Evolutionary conservation across 1,139 yeast species (phyloP).

Genomic region (Candida sojae): DNA sequence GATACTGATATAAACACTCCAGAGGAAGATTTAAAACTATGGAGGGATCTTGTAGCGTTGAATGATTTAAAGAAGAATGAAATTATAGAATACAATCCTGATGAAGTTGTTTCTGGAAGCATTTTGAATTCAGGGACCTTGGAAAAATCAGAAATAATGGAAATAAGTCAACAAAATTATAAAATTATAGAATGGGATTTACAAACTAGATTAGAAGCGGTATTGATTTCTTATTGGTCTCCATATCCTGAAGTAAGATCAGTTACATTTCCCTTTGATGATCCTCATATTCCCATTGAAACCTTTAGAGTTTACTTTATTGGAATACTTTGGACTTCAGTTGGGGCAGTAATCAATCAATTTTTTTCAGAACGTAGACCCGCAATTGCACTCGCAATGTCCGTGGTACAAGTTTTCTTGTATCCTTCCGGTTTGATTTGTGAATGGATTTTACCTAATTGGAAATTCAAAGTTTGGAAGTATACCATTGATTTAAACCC

Average conservation of each 20-base stretch:
- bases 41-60: slow-evolving; percentile 17
- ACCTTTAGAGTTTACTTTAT: slow-evolving; percentile 56
- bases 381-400: slow-evolving; percentile 40
- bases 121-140: no score
- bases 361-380: slow-evolving; percentile 63
- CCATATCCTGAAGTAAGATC: slow-evolving; percentile 71
- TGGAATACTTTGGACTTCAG: slow-evolving; percentile 52
- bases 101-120: neutral
- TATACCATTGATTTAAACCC: slow-evolving; percentile 22
- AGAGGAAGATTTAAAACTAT: slow-evolving; percentile 27
- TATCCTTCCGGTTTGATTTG: slow-evolving; percentile 25
- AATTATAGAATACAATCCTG: neutral
- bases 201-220: slow-evolving; percentile 43
- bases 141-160: neutral
- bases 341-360: slow-evolving; percentile 60
- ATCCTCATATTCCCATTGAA: slow-evolving; percentile 51
- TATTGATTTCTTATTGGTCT: slow-evolving; percentile 52
- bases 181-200: slow-evolving; percentile 26
- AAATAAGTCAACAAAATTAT: neutral
- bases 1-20: slow-evolving; percentile 37
- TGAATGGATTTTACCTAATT: slow-evolving; percentile 22
- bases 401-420: slow-evolving; percentile 29
- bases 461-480: slow-evolving; percentile 15
- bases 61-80: neutral
- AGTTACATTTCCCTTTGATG: slow-evolving; percentile 55